phyloP scores from a whole-genome alignment of 2,329 filamentous ascomycete species.

The Cryphonectria parasitica region DNA sequence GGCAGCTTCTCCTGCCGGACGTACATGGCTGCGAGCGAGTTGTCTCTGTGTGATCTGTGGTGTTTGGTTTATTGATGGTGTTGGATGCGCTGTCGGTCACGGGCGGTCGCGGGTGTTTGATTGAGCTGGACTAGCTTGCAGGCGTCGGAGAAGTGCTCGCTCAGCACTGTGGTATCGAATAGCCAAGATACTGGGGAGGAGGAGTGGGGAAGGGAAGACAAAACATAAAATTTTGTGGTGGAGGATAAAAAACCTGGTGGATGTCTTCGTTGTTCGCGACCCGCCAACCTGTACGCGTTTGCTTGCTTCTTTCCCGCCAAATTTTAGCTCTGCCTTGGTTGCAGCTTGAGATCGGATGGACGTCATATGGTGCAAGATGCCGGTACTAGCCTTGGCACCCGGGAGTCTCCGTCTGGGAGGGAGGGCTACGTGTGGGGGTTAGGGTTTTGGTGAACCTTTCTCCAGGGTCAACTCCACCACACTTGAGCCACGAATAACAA shows the following conservation, averaged over 20 bases:
- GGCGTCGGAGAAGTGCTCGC: not conserved
- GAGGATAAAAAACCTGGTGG: not conserved
- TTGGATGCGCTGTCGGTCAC: too few species aligned
- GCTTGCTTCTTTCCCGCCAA: not conserved
- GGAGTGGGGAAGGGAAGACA: not conserved
- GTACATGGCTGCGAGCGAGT: constrained; percentile 69
- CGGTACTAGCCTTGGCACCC: not conserved
- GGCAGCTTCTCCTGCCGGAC: constrained; percentile 89
- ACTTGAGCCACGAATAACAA: too few species aligned
- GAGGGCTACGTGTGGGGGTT: too few species aligned
- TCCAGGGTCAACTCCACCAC: too few species aligned
- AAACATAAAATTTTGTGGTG: not conserved
- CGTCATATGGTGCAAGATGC: constrained; percentile 3
- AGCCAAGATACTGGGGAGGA: not conserved
- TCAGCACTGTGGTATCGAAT: not conserved
- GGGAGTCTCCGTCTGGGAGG: too few species aligned
- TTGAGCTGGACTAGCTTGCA: not conserved
- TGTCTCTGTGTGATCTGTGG: not conserved
- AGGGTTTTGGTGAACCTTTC: too few species aligned
- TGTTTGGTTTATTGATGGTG: not conserved
- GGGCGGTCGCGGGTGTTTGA: not conserved
- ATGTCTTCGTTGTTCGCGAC: constrained; percentile 16
- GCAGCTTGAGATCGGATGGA: not conserved
- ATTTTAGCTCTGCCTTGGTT: constrained; percentile 10
- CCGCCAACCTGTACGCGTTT: constrained; percentile 12